These are phyloP conservation scores for Nannizziopsis barbatae DNA, from an alignment of 2,329 filamentous ascomycete species.

Conservation along the genomic window DNA sequence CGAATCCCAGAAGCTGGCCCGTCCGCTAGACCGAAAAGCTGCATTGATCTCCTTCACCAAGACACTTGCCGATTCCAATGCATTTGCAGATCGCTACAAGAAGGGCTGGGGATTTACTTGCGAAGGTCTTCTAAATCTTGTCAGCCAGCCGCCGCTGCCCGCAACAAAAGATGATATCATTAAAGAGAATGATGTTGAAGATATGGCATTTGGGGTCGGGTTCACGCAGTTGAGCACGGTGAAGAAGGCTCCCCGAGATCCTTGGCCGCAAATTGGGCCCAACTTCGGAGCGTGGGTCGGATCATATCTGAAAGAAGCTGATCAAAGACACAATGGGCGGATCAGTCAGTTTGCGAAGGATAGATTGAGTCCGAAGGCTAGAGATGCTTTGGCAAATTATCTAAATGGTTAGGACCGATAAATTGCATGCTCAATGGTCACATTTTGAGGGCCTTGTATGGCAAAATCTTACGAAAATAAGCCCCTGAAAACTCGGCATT, in stretches of 20 bases:
- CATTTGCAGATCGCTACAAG: conserved; percentile 69
- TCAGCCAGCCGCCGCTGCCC: conserved; percentile 74
- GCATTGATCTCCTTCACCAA: conserved; percentile 90
- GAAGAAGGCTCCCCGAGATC: conserved; percentile 60
- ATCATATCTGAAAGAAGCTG: conserved; percentile 63
- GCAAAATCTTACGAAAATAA: not conserved
- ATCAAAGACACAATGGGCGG: conserved; percentile 58
- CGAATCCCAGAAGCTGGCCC: conserved; percentile 75
- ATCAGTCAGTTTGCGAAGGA: conserved; percentile 61
- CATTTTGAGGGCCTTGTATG: not conserved
- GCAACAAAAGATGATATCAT: conserved; percentile 64
- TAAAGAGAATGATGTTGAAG: conserved; percentile 82
- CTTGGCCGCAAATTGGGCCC: conserved; percentile 73
- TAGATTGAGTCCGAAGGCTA: conserved; percentile 53
- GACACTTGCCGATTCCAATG: conserved; percentile 72
- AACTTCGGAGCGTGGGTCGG: conserved; percentile 76
- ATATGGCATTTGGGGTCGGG: conserved; percentile 85
- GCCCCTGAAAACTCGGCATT: not conserved
- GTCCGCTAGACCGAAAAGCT: conserved; percentile 81
- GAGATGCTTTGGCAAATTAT: conserved; percentile 32
- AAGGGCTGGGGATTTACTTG: conserved; percentile 90
- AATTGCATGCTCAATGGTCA: not conserved
- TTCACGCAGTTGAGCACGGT: conserved; percentile 92
- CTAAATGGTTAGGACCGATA: conserved; percentile 23
- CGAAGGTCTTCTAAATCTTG: conserved; percentile 73